Conservation (phyloP, 2,329 filamentous ascomycete species). For the Arthroderma sp. region DNA sequence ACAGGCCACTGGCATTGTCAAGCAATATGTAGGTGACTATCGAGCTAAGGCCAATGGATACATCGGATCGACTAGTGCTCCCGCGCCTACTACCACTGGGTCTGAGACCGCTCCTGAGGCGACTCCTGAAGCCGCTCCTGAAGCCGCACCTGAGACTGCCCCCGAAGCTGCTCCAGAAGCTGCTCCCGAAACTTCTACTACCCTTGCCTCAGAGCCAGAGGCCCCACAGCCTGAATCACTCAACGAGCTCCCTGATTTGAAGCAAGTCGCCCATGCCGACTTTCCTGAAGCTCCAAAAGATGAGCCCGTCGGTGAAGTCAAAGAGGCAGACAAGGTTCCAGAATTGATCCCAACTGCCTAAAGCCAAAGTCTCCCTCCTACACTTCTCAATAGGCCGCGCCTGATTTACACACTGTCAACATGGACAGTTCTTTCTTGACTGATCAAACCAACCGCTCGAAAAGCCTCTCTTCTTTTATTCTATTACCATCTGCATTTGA, state of each 20-base stretch:
- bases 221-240: background rate
- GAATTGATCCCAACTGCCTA: constrained; percentile 8
- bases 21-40: constrained; percentile 49
- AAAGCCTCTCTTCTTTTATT: background rate
- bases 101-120: background rate
- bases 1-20: constrained; percentile 46
- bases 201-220: background rate
- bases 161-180: constrained; percentile 13
- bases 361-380: background rate
- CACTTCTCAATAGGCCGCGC: background rate
- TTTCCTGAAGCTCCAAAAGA: constrained; percentile 32
- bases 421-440: background rate
- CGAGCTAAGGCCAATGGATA: constrained; percentile 48
- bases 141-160: background rate
- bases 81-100: constrained; percentile 17
- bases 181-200: constrained; percentile 11
- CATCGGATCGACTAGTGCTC: constrained; percentile 28
- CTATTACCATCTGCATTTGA: background rate
- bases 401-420: background rate
- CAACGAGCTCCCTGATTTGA: background rate
- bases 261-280: constrained; percentile 21
- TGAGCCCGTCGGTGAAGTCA: constrained; percentile 15
- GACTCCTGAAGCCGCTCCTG: background rate
- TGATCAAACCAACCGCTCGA: background rate
- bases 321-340: constrained; percentile 1